A percentile compares a stretch with the other conserved stretches of the same genome.
Evolutionary conservation across 495 filamentous ascomycete species (phyloP).

Genomic region (Xylaria telfairii): DNA sequence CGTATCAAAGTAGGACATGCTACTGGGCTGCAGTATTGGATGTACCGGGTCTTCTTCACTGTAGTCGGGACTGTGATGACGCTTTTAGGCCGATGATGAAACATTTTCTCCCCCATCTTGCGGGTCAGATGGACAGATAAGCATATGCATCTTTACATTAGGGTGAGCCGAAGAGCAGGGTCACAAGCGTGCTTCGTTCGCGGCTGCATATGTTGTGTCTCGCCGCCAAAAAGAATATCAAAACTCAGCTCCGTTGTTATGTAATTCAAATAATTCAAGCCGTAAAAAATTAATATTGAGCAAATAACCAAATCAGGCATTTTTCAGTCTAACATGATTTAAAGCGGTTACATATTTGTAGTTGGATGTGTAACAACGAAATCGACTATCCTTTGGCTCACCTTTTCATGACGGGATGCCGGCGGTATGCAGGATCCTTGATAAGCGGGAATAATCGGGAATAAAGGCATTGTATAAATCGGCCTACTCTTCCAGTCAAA

Average conservation of each 20-base stretch:
- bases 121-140: background rate
- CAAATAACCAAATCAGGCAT: background rate
- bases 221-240: background rate
- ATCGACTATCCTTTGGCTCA: background rate
- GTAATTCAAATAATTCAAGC: background rate
- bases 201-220: background rate
- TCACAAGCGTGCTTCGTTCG: background rate
- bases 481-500: background rate
- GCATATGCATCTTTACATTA: background rate
- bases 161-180: background rate
- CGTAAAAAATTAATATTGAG: background rate
- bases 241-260: background rate
- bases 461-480: background rate
- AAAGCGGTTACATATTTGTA: background rate
- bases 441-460: background rate
- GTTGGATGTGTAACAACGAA: no score
- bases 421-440: background rate
- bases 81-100: background rate
- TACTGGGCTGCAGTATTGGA: slow-evolving; percentile 23
- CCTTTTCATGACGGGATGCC: background rate
- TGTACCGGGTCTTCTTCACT: slow-evolving; percentile 25
- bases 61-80: background rate
- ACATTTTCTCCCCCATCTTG: background rate
- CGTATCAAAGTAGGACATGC: slow-evolving; percentile 29
- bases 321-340: background rate